A percentile compares a stretch with the other conserved stretches of the same genome.
Conservation (phyloP, 805 yeast species). For the Starmerella vaccinii region DNA sequence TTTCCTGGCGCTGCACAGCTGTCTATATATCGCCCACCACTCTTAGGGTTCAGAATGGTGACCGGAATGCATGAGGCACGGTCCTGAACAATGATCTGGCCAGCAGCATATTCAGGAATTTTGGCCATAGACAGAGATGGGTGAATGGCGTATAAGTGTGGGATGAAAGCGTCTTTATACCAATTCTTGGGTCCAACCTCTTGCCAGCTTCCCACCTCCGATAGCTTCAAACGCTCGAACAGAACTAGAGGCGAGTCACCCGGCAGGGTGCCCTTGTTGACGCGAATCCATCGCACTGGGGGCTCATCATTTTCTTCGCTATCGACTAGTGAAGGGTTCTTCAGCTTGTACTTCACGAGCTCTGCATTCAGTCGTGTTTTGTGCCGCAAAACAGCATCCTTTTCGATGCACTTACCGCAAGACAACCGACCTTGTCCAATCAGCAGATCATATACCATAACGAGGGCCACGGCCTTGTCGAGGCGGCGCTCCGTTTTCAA, state of each 20-base stretch:
- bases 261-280: conserved; percentile 51
- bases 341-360: conserved; percentile 62
- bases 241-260: conserved; percentile 30
- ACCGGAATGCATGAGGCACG: conserved; percentile 97
- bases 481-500: conserved; percentile 41
- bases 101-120: conserved; percentile 59
- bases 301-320: conserved; percentile 18
- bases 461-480: conserved; percentile 44
- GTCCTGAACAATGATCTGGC: conserved; percentile 84
- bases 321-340: conserved; percentile 35
- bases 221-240: conserved; percentile 19
- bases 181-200: conserved; percentile 22
- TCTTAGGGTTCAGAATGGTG: conserved; percentile 54
- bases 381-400: conserved; percentile 67
- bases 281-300: conserved; percentile 41
- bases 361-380: conserved; percentile 79
- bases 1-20: conserved; percentile 99
- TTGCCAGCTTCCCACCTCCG: conserved; percentile 26
- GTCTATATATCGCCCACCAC: conserved; percentile 50
- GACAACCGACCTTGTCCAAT: conserved; percentile 75
- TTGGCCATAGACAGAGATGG: conserved; percentile 62
- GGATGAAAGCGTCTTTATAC: conserved; percentile 63
- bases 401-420: conserved; percentile 78
- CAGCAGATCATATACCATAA: conserved; percentile 72
- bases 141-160: conserved; percentile 70